Base-by-base conservation (phyloP, 2,329 filamentous ascomycete species). In the Botrytis galanthina region DNA sequence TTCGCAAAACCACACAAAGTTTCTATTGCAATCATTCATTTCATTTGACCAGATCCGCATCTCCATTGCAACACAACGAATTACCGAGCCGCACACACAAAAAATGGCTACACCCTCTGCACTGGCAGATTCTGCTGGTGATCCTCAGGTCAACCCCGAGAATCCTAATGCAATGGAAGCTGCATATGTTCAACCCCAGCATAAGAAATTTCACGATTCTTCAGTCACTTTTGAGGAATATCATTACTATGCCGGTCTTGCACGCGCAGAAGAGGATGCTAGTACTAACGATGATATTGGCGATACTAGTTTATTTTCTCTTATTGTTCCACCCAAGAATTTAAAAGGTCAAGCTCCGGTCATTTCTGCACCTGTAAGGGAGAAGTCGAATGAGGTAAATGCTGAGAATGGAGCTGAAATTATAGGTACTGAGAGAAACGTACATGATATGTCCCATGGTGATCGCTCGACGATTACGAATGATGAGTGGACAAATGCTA, bases 401-500 rank as follows among this genome's bases (percentile, higher is more conserved):
- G 29, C 51, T 2, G 61, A 72, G 37, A 69, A 42, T 35, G 42
- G 57, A 16, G 61, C 70, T 37, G 51, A 74, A 22, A 73, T 70
- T 22, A 59, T n/a, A 20, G 14, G 8, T 1, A 32, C 29, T 1
- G 51, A 59, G 29, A 67, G 9, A 35, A 29, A 68, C 59, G 39
- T 68, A n/a, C 70, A 68, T 46, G 48, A 51, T 7, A 54, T 68
- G 60, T 20, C 61, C 2, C 37, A 37, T 32, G 61, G 32, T 7
- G 70, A 54, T 68, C 60, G 68, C 62, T 73, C 51, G 57, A 73
- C 46, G 73, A 80, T 78, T 39, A 66, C 71, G 1, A 75, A 83
- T 26, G 81, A 83, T 8, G 85, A 87, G 72, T 86, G 85, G 85
- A 79, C 79, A 20, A 83, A 84, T 72, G 85, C 85, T 1, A 82